These are phyloP conservation scores for Boletellus deceptivus DNA, from an alignment of 1,284 basidiomycete species.

Conservation along the genomic window DNA sequence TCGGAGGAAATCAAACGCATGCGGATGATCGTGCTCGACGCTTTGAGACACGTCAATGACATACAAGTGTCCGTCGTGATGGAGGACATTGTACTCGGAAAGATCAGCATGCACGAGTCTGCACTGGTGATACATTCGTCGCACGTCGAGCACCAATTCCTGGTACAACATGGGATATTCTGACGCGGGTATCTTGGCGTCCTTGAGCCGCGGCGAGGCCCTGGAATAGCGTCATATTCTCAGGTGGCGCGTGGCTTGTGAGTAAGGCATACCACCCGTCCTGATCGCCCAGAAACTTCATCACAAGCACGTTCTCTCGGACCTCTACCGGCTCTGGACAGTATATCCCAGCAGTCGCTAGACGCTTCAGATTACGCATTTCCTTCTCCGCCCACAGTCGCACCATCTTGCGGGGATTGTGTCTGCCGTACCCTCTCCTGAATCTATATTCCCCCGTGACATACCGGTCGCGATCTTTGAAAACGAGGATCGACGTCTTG, in stretches of 20 bases:
- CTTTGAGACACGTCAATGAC: constrained; percentile 99
- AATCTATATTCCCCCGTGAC: constrained; percentile 93
- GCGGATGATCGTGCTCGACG: constrained; percentile 97
- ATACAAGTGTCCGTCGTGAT: constrained; percentile 77
- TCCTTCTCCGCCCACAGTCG: constrained; percentile 99
- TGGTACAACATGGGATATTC: constrained; percentile 68
- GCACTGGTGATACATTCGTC: constrained; percentile 88
- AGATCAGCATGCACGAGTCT: constrained; percentile 97
- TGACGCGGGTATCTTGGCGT: constrained; percentile 65
- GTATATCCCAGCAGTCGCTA: constrained; percentile 78
- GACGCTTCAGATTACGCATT: constrained; percentile 89
- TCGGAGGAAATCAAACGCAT: constrained; percentile 94
- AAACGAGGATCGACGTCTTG: constrained; percentile 96
- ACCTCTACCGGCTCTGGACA: constrained; percentile 92
- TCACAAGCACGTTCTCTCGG: constrained; percentile 95
- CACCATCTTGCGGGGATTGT: constrained; percentile 99
- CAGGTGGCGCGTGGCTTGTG: constrained; percentile 3
- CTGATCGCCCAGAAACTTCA: constrained; percentile 86
- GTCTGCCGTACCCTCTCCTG: constrained; percentile 86
- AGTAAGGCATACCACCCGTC: constrained; percentile 68
- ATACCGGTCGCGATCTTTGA: constrained; percentile 96
- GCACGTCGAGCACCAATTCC: constrained; percentile 78
- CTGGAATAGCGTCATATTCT: constrained; percentile 38
- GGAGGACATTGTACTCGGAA: constrained; percentile 97
- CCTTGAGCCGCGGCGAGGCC: constrained; percentile 89